These are phyloP conservation scores for Trametes villosa DNA, from an alignment of 768 basidiomycete genomes.

Conservation along the genomic window DNA sequence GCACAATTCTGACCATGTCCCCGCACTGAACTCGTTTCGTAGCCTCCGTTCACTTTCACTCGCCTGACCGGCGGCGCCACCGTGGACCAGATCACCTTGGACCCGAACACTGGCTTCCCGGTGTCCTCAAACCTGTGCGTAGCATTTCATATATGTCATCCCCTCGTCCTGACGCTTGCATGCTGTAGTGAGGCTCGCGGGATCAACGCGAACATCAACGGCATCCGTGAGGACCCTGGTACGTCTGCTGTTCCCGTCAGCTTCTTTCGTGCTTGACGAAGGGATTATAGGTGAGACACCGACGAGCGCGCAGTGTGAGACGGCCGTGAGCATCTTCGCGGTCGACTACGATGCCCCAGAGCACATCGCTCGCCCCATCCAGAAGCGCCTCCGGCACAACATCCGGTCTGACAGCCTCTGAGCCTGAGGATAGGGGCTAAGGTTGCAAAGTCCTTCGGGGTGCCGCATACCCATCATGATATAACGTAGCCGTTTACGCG, in stretches of 20 bases:
- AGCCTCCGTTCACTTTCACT: constrained; percentile 37
- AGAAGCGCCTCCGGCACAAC: constrained; percentile 16
- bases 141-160: too few relatives aligned
- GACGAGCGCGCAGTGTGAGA: constrained; percentile 31
- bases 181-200: constrained; percentile 26
- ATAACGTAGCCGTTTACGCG: too few relatives aligned
- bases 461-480: too few relatives aligned
- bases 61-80: constrained; percentile 36
- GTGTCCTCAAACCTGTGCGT: constrained; percentile 25
- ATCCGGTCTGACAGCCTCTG: constrained; percentile 1
- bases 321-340: constrained; percentile 35
- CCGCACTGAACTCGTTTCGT: background rate
- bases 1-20: background rate
- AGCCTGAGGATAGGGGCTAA: too few relatives aligned
- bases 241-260: background rate
- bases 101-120: constrained; percentile 34
- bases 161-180: too few relatives aligned
- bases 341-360: constrained; percentile 38
- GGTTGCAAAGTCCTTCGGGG: too few relatives aligned
- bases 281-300: constrained; percentile 30
- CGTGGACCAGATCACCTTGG: constrained; percentile 29
- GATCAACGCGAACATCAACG: constrained; percentile 33
- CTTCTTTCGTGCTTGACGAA: background rate
- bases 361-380: constrained; percentile 28
- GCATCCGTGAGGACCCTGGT: constrained; percentile 32